Base-by-base conservation (phyloP, 169 alveolate species). In the Hammondia hammondi region DNA sequence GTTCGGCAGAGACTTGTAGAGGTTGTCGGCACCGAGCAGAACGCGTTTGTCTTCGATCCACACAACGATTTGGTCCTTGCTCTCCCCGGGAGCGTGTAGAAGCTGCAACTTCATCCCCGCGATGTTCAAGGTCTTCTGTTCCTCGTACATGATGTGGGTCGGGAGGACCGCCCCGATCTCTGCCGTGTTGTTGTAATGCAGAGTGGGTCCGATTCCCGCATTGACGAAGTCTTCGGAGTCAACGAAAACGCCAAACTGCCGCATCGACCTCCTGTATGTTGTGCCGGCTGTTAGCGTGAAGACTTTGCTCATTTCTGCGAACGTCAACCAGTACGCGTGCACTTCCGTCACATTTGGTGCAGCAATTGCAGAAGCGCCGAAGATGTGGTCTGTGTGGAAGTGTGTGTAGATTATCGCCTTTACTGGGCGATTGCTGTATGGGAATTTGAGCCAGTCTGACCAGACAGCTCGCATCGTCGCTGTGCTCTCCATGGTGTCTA, bases 141-240 rank as follows among this genome's bases (percentile, higher is more conserved):
- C 77, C 19, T 52, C 92, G 57, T 35, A 10, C 92, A 94, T 84
- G 37, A 88, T 37, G 85, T 35, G 85, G 17, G 84, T 89, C n/a
- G 94, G 94, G 9, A 88, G 71, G 7, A 89, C 3, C 21, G 82
- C 32, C 35, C 92, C 92, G 5, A 85, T 88, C 21, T 35, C 85
- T 37, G 67, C 93, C 88, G n/a, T 17, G 14, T 57, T 85, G 70
- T 72, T 85, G 93, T 93, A 93, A 37, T 32, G 93, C 35, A 94
- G 93, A 2, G 71, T 14, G 10, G 94, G 94, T 29, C 96, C 96
- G 43, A 94, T 94, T 27, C 96, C 96, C 37, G 94, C 94, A 56
- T 94, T 92, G 72, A 90, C 43, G 43, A 82, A 90, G n/a, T 84
- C 96, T 1, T 77, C 45, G 35, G n/a, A 9, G 61, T 81, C 85